A percentile compares a stretch with the other conserved stretches of the same genome.
Conservation (phyloP, 2,329 filamentous ascomycete genomes). For the Anthostomella pinea region DNA sequence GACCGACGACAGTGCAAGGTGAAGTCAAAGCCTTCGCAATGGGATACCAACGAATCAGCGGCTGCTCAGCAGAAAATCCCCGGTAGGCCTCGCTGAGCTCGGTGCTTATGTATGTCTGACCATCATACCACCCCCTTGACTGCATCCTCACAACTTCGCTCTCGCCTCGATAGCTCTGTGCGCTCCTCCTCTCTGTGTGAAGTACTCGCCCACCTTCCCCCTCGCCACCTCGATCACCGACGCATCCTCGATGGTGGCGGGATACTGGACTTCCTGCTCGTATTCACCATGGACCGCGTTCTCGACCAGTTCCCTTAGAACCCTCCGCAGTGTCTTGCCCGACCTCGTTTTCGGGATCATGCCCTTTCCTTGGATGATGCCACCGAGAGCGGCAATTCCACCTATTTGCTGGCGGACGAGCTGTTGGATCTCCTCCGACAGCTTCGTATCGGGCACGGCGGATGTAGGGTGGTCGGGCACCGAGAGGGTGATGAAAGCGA, state of each 20-base stretch:
- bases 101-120: too few species aligned
- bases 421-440: slow-evolving; percentile 63
- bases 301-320: slow-evolving; percentile 80
- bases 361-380: slow-evolving; percentile 77
- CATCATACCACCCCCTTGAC: too few species aligned
- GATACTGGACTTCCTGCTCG: slow-evolving; percentile 68
- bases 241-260: slow-evolving; percentile 81
- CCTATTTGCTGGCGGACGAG: slow-evolving; percentile 79
- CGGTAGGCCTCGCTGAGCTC: too few species aligned
- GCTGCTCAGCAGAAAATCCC: too few species aligned
- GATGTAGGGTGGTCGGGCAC: slow-evolving; percentile 46
- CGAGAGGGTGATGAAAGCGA: slow-evolving; percentile 72
- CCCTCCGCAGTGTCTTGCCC: slow-evolving; percentile 85
- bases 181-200: slow-evolving; percentile 47
- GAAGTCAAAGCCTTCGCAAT: too few species aligned
- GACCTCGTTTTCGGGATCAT: slow-evolving; percentile 91
- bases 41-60: too few species aligned
- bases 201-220: slow-evolving; percentile 72
- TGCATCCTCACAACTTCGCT: slow-evolving; percentile 51
- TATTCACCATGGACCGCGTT: slow-evolving; percentile 73
- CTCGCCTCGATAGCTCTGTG: slow-evolving; percentile 46
- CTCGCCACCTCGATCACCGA: slow-evolving; percentile 72
- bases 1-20: too few species aligned
- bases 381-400: slow-evolving; percentile 79
- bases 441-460: slow-evolving; percentile 44